Evolutionary conservation across 306 rosid species (phyloP).

Genomic region (Urtica urens): DNA sequence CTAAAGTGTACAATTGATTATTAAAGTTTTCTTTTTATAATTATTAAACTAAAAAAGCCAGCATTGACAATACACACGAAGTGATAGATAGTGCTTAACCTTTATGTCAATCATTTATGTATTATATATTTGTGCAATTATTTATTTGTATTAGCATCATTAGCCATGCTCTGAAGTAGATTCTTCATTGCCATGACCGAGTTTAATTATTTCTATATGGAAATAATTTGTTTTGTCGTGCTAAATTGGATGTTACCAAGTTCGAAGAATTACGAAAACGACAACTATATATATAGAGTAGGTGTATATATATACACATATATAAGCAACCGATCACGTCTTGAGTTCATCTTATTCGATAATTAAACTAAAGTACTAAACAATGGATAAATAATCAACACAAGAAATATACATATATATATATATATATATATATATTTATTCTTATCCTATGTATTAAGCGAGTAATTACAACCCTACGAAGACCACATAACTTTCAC

Average conservation of each 20-base stretch:
- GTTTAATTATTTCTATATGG: background rate
- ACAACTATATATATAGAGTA: background rate
- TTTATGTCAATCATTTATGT: slow-evolving; percentile 40
- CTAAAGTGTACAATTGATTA: background rate
- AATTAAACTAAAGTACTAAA: too few relatives aligned
- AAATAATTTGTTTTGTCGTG: slow-evolving; percentile 4
- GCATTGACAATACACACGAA: background rate
- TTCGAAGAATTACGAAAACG: slow-evolving; percentile 6
- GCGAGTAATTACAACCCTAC: slow-evolving; percentile 13
- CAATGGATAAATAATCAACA: background rate
- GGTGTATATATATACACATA: background rate
- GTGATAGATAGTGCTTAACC: slow-evolving; percentile 13
- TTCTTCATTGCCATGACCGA: slow-evolving; percentile 17
- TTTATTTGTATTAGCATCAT: slow-evolving; percentile 10
- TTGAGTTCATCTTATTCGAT: slow-evolving; percentile 1
- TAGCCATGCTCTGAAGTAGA: slow-evolving; percentile 18
- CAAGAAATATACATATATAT: background rate
- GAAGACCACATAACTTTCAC: background rate
- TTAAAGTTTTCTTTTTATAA: background rate
- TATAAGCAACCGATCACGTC: slow-evolving; percentile 1
- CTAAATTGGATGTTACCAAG: background rate
- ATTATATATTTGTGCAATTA: slow-evolving; percentile 14
- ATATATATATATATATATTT: background rate
- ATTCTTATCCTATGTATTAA: too few relatives aligned
- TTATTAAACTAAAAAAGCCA: background rate